Evolutionary conservation across 139 green algal species (phyloP).

Genomic region (Coelastrella sp.): DNA sequence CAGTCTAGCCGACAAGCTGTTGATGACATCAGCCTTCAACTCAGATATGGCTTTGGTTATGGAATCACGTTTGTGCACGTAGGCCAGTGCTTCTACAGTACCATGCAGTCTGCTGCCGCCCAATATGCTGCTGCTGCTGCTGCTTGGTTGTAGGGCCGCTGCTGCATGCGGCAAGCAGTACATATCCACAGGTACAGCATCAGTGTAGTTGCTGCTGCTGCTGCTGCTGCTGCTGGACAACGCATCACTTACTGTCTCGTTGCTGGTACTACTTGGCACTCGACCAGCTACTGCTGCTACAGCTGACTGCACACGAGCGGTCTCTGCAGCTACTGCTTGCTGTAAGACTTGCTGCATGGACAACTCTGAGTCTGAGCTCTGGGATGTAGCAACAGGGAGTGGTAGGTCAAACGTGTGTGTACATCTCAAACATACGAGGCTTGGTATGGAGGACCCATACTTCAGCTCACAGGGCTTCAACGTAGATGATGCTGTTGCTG

Average conservation of each 20-base stretch:
- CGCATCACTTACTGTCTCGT: neutral
- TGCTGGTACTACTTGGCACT: conserved; percentile 1
- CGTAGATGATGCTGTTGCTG: neutral
- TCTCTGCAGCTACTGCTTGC: neutral
- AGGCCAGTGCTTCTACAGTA: conserved; percentile 50
- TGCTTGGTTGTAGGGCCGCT: neutral
- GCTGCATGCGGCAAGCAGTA: neutral
- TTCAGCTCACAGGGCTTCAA: conserved; percentile 53
- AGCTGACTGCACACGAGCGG: neutral
- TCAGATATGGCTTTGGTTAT: conserved; percentile 40
- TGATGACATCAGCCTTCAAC: conserved; percentile 53
- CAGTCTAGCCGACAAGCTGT: conserved; percentile 44
- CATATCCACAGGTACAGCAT: neutral
- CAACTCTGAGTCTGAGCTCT: neutral
- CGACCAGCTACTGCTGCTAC: neutral
- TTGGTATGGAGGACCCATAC: conserved; percentile 39
- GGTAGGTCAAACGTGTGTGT: conserved; percentile 48
- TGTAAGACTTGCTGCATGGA: conserved; percentile 31
- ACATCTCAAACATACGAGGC: conserved; percentile 38
- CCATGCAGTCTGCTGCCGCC: conserved; percentile 54
- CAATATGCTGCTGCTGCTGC: neutral
- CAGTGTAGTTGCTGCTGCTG: neutral
- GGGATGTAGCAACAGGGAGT: conserved; percentile 24
- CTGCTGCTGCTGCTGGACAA: neutral
- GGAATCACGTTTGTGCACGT: conserved; percentile 52